Conservation (phyloP, 352 stramenopile species). For the Pythium coloratum region DNA sequence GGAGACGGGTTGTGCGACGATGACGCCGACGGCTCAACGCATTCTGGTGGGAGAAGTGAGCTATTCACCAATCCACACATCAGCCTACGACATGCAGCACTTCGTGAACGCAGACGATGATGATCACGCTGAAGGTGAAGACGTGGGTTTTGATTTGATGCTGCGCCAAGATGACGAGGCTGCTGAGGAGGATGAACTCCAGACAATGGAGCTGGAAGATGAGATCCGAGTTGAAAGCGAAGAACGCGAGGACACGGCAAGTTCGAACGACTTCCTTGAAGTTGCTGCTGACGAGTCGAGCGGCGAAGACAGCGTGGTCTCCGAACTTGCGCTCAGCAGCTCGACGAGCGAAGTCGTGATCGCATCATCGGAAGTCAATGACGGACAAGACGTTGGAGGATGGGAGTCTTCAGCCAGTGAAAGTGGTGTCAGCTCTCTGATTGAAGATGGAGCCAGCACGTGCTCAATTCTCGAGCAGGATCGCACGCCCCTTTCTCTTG, state of each 20-base stretch:
- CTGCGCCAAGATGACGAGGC: neutral
- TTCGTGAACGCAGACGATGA: neutral
- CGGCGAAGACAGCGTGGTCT: neutral
- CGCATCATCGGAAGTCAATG: neutral
- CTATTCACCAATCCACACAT: conserved; percentile 1
- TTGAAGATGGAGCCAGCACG: neutral
- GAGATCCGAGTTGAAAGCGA: neutral
- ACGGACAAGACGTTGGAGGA: neutral
- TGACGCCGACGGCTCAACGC: neutral
- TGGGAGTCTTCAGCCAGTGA: neutral
- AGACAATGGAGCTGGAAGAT: neutral
- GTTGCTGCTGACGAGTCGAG: neutral
- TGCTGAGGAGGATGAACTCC: neutral
- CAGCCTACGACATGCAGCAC: neutral
- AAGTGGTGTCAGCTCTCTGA: neutral
- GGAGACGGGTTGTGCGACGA: neutral
- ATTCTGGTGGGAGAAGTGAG: neutral
- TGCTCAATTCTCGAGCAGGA: neutral
- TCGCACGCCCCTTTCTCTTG: neutral
- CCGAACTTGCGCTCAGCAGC: neutral
- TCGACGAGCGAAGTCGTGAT: neutral
- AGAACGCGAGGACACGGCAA: neutral
- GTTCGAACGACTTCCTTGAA: neutral
- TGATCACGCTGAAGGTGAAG: neutral
- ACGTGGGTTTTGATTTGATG: neutral